phyloP scores from a whole-genome alignment of 2,329 filamentous ascomycete genomes.

The Xylaria sp. region DNA sequence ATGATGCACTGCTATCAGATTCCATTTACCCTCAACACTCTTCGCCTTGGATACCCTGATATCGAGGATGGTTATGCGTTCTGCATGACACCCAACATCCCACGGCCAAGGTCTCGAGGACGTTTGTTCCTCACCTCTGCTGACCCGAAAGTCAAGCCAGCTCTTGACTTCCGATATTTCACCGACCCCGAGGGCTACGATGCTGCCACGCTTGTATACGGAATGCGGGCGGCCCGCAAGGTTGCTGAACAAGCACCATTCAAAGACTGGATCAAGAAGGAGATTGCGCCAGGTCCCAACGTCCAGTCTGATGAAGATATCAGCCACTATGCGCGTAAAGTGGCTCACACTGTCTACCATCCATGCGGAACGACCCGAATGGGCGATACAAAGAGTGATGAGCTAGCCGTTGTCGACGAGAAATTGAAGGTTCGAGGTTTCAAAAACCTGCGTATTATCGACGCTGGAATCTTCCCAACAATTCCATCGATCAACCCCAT shows the following conservation, averaged over 20 bases:
- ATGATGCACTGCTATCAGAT: constrained; percentile 99
- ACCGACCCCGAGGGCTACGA: constrained; percentile 88
- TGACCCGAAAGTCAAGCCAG: constrained; percentile 81
- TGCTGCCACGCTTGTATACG: constrained; percentile 81
- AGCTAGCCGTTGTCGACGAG: constrained; percentile 82
- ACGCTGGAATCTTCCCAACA: constrained; percentile 88
- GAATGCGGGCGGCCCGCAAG: constrained; percentile 80
- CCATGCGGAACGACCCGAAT: constrained; percentile 91
- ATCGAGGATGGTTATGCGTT: constrained; percentile 80
- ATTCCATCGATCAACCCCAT: constrained; percentile 91
- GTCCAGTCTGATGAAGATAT: constrained; percentile 83
- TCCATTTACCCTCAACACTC: constrained; percentile 88
- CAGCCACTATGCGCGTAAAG: constrained; percentile 82
- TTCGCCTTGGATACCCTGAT: constrained; percentile 76
- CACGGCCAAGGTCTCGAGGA: constrained; percentile 81
- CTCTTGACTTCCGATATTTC: constrained; percentile 90
- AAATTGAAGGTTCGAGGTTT: constrained; percentile 78
- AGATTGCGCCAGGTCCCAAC: constrained; percentile 80
- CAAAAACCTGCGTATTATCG: constrained; percentile 80
- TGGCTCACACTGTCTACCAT: constrained; percentile 90
- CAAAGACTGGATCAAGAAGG: constrained; percentile 83
- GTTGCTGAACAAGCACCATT: constrained; percentile 81
- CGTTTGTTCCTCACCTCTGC: constrained; percentile 80
- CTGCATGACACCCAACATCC: constrained; percentile 94
- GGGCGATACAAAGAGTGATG: constrained; percentile 76